Base-by-base conservation (phyloP, 2,329 filamentous ascomycete species). In the Talaromyces sp. region DNA sequence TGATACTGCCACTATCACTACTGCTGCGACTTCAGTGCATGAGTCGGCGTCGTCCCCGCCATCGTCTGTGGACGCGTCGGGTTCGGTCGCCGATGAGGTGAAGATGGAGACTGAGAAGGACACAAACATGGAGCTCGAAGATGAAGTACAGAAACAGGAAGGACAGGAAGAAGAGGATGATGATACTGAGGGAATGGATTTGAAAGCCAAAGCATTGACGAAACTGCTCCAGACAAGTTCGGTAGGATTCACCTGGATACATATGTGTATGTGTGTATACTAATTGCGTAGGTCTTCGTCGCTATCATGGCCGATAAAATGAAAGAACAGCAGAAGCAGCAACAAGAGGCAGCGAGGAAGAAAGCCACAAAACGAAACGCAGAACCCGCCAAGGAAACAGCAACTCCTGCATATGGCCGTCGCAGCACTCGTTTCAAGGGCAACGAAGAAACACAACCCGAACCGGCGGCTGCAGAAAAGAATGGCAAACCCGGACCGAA, bases 251-350 rank as follows among this genome's bases (percentile, higher is more conserved):
- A 32, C 22, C 42, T 32, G 42, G 33, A 7, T 52, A 8, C 10
- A 19, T 49, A 9, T n/a, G 19, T 42, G 30, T 25, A 17, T 28
- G 28, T 15, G 51, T 33, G 55, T 59, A 54, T 55, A 19, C 64
- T 58, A 13, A 17, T 59, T 27, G 11, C 57, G 13, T 60, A 78
- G 76, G 78, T 80, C 1, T 80, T 80, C 59, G 78, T 80, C 15
- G 77, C 78, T 2, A 80, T 80, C 39, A 80, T 80, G 78, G 77
- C 78, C 25, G 78, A 80, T 56, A 80, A 78, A 62, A 80, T 80
- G 78, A 79, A 79, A 63, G 70, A 74, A 36, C 73, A 77, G 62
- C 71, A 77, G 63, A 70, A 67, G 57, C 76, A 76, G 57, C 78
- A 80, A 55, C 75, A 78, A 62, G 78, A 80, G 58, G 72, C 78